Evolutionary conservation across 495 filamentous ascomycete species (phyloP).

Genomic region (Penicillium paxilli): DNA sequence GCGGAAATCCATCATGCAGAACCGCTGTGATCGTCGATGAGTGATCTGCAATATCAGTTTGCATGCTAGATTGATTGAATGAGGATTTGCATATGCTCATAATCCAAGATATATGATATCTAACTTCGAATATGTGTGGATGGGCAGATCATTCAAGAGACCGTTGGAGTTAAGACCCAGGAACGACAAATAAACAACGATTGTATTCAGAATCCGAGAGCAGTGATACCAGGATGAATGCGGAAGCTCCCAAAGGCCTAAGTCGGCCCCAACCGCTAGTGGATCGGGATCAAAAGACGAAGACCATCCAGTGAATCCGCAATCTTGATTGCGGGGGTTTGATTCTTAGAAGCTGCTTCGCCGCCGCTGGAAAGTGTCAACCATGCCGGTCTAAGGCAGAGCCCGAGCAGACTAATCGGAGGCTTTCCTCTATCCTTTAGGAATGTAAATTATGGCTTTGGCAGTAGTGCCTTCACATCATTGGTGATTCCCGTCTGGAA

Average conservation of each 20-base stretch:
- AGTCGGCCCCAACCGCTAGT: neutral
- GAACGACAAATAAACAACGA: no score
- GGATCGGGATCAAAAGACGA: neutral
- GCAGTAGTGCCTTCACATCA: neutral
- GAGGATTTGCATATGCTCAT: neutral
- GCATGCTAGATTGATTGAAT: neutral
- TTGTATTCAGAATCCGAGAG: no score
- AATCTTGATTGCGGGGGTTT: no score
- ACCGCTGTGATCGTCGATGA: neutral
- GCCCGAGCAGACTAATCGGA: conserved; percentile 7
- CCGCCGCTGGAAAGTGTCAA: neutral
- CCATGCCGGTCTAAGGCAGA: neutral
- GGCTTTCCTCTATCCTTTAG: neutral
- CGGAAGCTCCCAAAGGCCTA: neutral
- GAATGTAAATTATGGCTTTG: conserved; percentile 20
- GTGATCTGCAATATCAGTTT: conserved; percentile 1
- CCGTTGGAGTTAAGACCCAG: neutral
- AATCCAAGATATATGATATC: neutral
- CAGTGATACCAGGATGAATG: neutral
- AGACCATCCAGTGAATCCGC: no score
- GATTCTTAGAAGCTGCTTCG: neutral
- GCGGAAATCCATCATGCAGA: conserved; percentile 26
- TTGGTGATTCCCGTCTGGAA: conserved; percentile 13
- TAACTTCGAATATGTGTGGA: neutral
- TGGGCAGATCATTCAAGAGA: neutral